These are phyloP conservation scores for Musa balbisiana DNA, from an alignment of 202 grass and related monocot species.

Conservation along the genomic window DNA sequence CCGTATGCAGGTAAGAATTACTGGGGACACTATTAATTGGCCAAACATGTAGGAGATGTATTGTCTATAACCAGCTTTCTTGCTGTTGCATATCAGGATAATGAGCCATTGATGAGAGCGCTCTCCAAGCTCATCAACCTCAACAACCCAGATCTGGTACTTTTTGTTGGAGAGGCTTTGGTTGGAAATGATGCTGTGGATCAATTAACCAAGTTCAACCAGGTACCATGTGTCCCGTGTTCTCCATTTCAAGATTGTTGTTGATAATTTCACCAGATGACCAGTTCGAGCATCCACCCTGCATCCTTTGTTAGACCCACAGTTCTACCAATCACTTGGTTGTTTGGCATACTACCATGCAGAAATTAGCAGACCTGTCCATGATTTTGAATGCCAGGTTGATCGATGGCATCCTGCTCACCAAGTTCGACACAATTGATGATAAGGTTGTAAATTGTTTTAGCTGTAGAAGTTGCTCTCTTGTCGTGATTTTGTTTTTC, in stretches of 20 bases:
- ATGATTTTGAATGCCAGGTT: constrained; percentile 61
- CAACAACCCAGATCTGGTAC: constrained; percentile 73
- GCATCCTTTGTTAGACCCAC: not conserved
- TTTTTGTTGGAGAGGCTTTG: constrained; percentile 91
- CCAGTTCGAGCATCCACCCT: not conserved
- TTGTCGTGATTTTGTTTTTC: no score
- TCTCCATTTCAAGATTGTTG: not conserved
- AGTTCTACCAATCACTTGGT: no score
- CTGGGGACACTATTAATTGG: not conserved
- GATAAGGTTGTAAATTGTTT: constrained; percentile 50
- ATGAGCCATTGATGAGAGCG: constrained; percentile 89
- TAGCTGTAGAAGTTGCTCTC: not conserved
- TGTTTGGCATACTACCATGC: not conserved
- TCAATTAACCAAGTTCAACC: constrained; percentile 80
- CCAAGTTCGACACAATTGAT: constrained; percentile 92
- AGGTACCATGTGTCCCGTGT: constrained; percentile 30
- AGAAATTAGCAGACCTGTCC: constrained; percentile 94
- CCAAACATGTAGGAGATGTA: not conserved
- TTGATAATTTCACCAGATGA: not conserved
- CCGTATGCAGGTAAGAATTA: constrained; percentile 63
- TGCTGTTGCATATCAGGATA: constrained; percentile 45
- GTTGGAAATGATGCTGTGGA: constrained; percentile 97
- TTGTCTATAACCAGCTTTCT: not conserved
- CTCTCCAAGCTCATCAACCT: constrained; percentile 97
- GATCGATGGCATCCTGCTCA: constrained; percentile 94